Base-by-base conservation (phyloP, 208 protist species). In the Plasmodiophora brassicae region DNA sequence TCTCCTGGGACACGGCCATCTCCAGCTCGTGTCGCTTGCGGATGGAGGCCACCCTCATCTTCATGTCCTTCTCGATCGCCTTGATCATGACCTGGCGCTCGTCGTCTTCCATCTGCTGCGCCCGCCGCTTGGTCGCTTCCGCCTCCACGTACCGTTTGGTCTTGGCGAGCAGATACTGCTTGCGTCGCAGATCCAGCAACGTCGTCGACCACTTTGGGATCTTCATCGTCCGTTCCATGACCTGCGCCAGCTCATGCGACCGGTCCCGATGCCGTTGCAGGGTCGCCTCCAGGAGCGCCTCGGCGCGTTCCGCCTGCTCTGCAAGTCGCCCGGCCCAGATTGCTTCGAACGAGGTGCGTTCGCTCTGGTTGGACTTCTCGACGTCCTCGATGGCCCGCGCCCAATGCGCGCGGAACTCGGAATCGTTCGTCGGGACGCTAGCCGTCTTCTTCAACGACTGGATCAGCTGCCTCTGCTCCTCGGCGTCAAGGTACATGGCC, bases 141-240 rank as follows among this genome's bases (percentile, higher is more conserved):
- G 65, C 65, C n/a, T 78, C 65, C 5, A 32, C 32, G n/a, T 78
- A 78, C 65, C 65, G 5, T 78, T 78, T 5, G n/a, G 65, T 78
- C 41, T 32, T 78, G 10, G 14, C 65, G 32, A 78, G n/a, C 41
- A 78, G 41, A 38, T 78, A 78, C n/a, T 78, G 65, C 20, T 32
- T 5, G 10, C n/a, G 5, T 5, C 65, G 5, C 5, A 78, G n/a
- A n/a, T 78, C 65, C n/a, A 78, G n/a, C n/a, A 78, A 32, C 5
- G 20, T 32, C 20, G n/a, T 78, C 10, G 65, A 38, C 65, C 65
- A 78, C 41, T 78, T 78, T 32, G 65, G 65, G n/a, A 36, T 44
- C 32, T 38, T n/a, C 5, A 78, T 78, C 41, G 5, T 38, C 41
- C 65, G 5, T 78, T 78, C 65, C 41, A 38, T 36, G 10, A 32